Conservation (phyloP, 2,329 filamentous ascomycete species). For the Penicillium hordei region DNA sequence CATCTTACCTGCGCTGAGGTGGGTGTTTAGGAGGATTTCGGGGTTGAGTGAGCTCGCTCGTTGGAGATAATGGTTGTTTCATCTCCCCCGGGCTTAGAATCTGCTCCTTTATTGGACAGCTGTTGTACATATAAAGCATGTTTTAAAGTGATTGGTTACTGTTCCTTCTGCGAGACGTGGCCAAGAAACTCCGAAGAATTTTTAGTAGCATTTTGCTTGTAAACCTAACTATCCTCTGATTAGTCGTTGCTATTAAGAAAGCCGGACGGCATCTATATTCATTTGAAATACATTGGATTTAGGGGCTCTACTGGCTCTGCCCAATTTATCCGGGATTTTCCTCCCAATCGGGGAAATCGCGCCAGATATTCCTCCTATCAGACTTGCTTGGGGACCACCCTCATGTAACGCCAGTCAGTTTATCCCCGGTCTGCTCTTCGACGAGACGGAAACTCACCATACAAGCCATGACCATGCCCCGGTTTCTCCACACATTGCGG, state of each 20-base stretch:
- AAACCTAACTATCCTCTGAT: background rate
- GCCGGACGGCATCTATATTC: background rate
- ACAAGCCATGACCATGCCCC: background rate
- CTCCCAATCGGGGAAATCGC: conserved; percentile 24
- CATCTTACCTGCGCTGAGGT: background rate
- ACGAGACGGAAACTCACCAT: background rate
- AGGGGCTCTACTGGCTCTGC: background rate
- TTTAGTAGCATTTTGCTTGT: background rate
- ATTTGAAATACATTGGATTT: background rate
- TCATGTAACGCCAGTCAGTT: conserved; percentile 1
- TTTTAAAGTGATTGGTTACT: conserved; percentile 16
- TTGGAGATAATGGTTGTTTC: background rate
- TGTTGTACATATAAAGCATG: conserved; percentile 27
- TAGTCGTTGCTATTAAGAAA: background rate
- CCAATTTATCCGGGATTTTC: conserved; percentile 21
- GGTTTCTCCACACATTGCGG: conserved; percentile 14
- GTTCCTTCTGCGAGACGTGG: background rate
- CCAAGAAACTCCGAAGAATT: background rate
- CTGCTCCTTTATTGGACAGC: conserved; percentile 7
- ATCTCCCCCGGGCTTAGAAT: background rate
- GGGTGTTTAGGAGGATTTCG: background rate
- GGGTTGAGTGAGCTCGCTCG: background rate
- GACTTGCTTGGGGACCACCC: background rate
- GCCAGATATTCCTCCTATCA: conserved; percentile 23
- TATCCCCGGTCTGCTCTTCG: conserved; percentile 10